Evolutionary conservation across 768 basidiomycete genomes (phyloP), one percentile per base, ranked within the genome.

Genomic region (Tubosaeta sp.): DNA sequence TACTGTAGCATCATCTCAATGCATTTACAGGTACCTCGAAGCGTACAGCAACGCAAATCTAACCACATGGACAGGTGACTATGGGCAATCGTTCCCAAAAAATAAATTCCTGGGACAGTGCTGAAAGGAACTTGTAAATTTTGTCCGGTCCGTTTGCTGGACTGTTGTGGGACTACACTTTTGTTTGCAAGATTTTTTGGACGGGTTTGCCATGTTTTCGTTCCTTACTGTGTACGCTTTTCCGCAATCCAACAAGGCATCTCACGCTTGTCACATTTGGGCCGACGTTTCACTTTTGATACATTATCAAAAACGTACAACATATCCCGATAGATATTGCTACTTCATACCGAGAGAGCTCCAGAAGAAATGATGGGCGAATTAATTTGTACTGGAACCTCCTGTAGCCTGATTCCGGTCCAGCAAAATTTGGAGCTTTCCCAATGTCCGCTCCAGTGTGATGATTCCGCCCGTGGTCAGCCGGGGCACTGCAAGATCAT

Each of bases 1-100:
- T 19, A 13, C 10, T 43, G 8, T 44, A 16, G 16, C 21, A 1
- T 29, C 9, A 46, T 34, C 52, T 60, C 50, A 43, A 58, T 9
- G 21, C 21, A 38, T 49, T 31, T n/a, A 39, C 55, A 74, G 72
- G 48, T 78, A 81, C 61, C 62, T 79, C 24, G 81, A 83, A 46
- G 87, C 88, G n/a, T 95, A 94, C 68, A 81, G 76, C 41, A 91
- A 95, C 59, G 76, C 84, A 18, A 90, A 90, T 65, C 59, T 89
- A 10, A 90, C 90, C 47, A 86, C 87, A 19, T 90, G 89, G 88
- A 68, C 57, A 34, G 73, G 71, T 52, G 83, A 83, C 60, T 89
- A 69, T 57, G 71, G 75, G 38, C 84, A 90, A 64, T 63, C 80
- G 10, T 82, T 80, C 62, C 90, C 90, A 6, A 88, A 81, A 72